A percentile compares a stretch with the other conserved stretches of the same genome.
Evolutionary conservation across 2,329 filamentous ascomycete genomes (phyloP).

Genomic region (Verticillium tricorpus): DNA sequence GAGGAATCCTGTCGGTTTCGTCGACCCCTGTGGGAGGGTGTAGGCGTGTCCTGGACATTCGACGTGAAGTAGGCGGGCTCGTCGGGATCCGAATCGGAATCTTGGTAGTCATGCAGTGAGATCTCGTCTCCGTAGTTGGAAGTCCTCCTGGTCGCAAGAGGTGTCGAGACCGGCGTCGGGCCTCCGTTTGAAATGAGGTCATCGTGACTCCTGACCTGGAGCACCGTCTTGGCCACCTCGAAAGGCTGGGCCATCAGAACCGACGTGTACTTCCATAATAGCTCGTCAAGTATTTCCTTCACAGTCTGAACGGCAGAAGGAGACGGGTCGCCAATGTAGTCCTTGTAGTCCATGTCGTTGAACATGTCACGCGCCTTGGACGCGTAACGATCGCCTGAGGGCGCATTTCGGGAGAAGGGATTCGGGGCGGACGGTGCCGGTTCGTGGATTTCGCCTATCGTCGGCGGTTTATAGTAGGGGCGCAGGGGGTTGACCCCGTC

Average conservation of each 20-base stretch:
- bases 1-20: slow-evolving; percentile 23
- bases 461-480: slow-evolving; percentile 64
- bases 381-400: slow-evolving; percentile 35
- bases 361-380: slow-evolving; percentile 78
- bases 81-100: slow-evolving; percentile 68
- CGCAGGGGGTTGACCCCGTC: slow-evolving; percentile 59
- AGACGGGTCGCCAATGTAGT: slow-evolving; percentile 73
- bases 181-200: slow-evolving; percentile 16
- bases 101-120: slow-evolving; percentile 35
- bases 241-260: slow-evolving; percentile 91
- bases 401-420: slow-evolving; percentile 41
- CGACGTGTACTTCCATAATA: slow-evolving; percentile 87
- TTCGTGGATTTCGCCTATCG: slow-evolving; percentile 44
- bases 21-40: slow-evolving; percentile 33
- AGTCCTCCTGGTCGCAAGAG: slow-evolving; percentile 19
- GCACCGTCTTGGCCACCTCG: slow-evolving; percentile 89
- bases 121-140: slow-evolving; percentile 23
- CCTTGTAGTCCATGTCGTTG: slow-evolving; percentile 86
- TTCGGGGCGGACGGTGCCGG: slow-evolving; percentile 35
- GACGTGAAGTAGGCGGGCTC: slow-evolving; percentile 84
- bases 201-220: slow-evolving; percentile 68
- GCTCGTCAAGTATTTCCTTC: slow-evolving; percentile 75
- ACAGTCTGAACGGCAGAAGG: slow-evolving; percentile 71
- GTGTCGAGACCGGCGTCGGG: slow-evolving; percentile 22
- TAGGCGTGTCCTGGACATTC: slow-evolving; percentile 50